Evolutionary conservation across 768 basidiomycete species (phyloP), one percentile per base, ranked within the genome.

Genomic region (Lactifluus pinguis): DNA sequence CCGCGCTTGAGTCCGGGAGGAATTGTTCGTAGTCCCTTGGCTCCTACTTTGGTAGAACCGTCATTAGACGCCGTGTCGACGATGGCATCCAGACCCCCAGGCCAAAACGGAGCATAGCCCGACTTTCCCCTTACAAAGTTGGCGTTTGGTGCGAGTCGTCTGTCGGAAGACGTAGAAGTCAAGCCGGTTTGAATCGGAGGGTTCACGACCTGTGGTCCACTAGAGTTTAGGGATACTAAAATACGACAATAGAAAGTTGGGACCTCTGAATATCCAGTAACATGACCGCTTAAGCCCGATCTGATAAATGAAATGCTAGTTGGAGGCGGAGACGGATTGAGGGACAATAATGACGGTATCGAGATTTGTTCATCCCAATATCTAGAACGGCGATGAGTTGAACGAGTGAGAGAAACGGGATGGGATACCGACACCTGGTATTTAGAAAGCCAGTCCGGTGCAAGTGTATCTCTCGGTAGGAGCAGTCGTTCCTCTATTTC

Each of bases 51-150:
- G 39, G 52, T 1, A 17, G 32, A 59, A 3, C 48, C 34, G 6
- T 63, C 41, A 19, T 67, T 67, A 4, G 56, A 14, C 11, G n/a
- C n/a, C n/a, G 52, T 67, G 63, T 47, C 44, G 39, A 71, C 65
- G 17, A 78, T 75, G 65, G 86, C 85, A 47, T 92, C 92, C 10
- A 98, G 76, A 2, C 97, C 97, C 49, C 97, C 97, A 6, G 97
- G 97, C 75, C 85, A 82, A 73, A 98, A 98, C 1, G 97, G 97
- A 9, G 95, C 83, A 73, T 95, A 84, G 48, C 89, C 88, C 21
- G 93, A 89, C 73, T 95, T 97, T 49, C 97, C 97, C 59, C 95
- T 79, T 19, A 98, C 94, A 72, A 98, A 98, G 57, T 82, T 86
- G 56, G 82, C 79, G 59, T 78, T 79, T 0, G 87, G 81, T 14